Base-by-base conservation (phyloP, 75 land plant genomes). In the Selaginella moellendorffii region DNA sequence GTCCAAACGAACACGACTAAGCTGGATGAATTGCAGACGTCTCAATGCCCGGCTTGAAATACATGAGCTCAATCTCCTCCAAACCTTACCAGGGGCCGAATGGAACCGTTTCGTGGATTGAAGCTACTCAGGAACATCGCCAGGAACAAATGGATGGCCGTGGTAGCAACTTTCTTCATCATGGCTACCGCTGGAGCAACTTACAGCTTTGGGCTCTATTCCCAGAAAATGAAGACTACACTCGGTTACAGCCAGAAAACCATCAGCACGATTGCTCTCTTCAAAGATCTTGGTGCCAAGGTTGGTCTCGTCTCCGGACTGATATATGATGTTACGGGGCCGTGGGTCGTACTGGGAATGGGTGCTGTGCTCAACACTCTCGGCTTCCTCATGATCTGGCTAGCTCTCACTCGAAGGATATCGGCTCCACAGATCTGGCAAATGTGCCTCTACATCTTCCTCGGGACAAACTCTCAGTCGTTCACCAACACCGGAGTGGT, bases 401-500 rank as follows among this genome's bases (percentile, higher is more conserved):
- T 81, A 17, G 46, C 86, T 9, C 83, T 90, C 24, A 54, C 70
- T 18, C 71, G 77, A 0, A 24, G 29, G 14, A 24, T 90, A 19
- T 23, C 63, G 22, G 46, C 19, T 2, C 82, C 83, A 0, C 20
- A 53, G 1, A 62, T 67, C 25, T 69, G 78, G 63, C 69, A 71
- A 2, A 78, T 80, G 77, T 84, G 92, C 75, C 1, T 82, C 53
- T 87, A 63, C 66, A 85, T 88, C 78, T 69, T 78, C 5, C 26
- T 90, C 1, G 88, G 87, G 19, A 85, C 92, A 0, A 92, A 90
- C 23, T 76, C 80, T 0, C 79, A 79, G 78, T 80, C 84, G 2
- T 90, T 82, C 73, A 78, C 84, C 63, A 90, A 82, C 66, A 90
- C 97, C 0, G 88, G 80, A 0, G 72, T 80, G 28, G 83, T 87